These are phyloP conservation scores for Kwoniella dejecticola DNA, from an alignment of 768 basidiomycete species.

Conservation along the genomic window DNA sequence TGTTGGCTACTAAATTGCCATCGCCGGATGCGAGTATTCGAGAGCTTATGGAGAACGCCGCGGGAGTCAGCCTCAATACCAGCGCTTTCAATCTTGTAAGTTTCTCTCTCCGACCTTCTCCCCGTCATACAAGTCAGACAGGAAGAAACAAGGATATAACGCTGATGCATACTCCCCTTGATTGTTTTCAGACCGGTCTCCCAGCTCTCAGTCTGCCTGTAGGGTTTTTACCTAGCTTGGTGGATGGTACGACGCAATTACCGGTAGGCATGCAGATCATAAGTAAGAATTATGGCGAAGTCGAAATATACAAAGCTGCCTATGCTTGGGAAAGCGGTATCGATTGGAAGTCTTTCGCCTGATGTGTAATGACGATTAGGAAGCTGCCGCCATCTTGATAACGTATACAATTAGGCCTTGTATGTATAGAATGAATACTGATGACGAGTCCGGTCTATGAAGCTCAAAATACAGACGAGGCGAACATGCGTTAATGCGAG, in stretches of 20 bases:
- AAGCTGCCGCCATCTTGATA: no score
- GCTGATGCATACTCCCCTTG: no score
- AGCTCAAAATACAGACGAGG: no score
- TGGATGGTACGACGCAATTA: not conserved
- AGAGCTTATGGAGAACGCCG: not conserved
- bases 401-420: no score
- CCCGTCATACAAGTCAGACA: no score
- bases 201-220: not conserved
- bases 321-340: not conserved
- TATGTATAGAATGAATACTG: no score
- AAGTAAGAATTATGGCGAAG: not conserved
- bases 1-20: not conserved
- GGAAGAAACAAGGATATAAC: no score
- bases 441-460: no score
- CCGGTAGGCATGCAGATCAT: not conserved
- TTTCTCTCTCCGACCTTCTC: no score
- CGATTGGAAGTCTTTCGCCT: not conserved
- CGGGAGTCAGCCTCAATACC: conserved; percentile 1
- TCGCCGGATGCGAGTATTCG: not conserved
- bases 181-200: not conserved
- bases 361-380: not conserved
- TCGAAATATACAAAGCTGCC: not conserved
- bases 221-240: not conserved
- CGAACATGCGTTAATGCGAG: no score
- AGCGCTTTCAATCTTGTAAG: conserved; percentile 1